Conservation (phyloP, 495 filamentous ascomycete genomes). For the Penicillium soppii region DNA sequence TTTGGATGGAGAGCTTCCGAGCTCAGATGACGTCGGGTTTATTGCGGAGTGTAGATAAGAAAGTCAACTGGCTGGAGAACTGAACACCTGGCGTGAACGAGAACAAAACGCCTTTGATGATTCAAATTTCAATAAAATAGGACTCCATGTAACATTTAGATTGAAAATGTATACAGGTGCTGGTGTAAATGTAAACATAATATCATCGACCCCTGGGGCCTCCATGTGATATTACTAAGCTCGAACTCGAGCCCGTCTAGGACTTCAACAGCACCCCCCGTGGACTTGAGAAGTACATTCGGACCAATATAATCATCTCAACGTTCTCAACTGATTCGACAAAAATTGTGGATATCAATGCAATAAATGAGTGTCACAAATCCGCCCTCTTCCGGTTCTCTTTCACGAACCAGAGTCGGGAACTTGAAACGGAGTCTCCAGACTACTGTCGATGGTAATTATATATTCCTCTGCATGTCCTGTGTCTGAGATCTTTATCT, state of each 20-base stretch:
- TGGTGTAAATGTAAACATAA: no score
- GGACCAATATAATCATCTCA: not conserved
- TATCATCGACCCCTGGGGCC: not conserved
- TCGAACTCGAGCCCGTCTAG: not conserved
- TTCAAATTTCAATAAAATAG: no score
- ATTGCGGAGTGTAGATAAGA: not conserved
- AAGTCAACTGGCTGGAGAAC: no score
- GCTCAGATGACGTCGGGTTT: not conserved
- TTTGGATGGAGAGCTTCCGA: not conserved
- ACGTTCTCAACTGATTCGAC: no score
- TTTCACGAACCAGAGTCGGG: conserved; percentile 45
- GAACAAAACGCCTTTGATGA: no score
- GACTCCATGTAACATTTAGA: no score
- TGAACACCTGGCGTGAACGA: no score
- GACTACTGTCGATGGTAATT: conserved; percentile 77
- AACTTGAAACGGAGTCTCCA: conserved; percentile 71
- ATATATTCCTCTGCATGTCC: conserved; percentile 17
- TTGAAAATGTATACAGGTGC: no score
- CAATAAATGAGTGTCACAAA: conserved; percentile 54
- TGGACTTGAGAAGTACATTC: no score
- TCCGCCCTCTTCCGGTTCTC: conserved; percentile 53
- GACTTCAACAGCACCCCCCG: no score
- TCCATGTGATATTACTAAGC: conserved; percentile 8
- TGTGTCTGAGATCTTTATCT: conserved; percentile 12
- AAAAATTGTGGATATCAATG: conserved; percentile 6